These are phyloP conservation scores for Ilex asprella DNA, from an alignment of 257 asterid genomes.

Conservation along the genomic window DNA sequence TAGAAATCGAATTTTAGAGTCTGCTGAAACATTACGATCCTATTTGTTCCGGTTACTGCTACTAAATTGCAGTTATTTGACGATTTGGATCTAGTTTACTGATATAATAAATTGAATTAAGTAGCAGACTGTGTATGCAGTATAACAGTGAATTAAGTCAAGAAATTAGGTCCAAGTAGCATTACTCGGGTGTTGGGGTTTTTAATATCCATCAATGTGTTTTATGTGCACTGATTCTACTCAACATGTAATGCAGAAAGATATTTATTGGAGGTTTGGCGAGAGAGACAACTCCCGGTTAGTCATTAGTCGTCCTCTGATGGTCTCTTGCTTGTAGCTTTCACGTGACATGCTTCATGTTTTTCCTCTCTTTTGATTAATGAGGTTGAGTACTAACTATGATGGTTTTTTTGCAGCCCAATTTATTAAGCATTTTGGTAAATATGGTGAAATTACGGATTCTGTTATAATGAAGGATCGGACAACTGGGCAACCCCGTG, in stretches of 20 bases:
- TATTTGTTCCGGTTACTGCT: no score
- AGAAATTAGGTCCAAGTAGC: no score
- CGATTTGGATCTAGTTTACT: no score
- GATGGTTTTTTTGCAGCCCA: conserved; percentile 13
- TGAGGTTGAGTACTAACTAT: neutral
- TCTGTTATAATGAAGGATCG: conserved; percentile 61
- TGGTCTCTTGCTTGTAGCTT: neutral
- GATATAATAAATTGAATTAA: no score
- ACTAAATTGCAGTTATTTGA: no score
- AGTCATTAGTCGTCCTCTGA: conserved; percentile 3
- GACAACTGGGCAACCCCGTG: conserved; percentile 52
- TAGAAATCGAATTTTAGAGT: no score
- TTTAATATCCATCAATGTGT: neutral
- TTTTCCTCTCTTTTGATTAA: neutral
- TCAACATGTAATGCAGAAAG: conserved; percentile 33
- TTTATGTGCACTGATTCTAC: neutral
- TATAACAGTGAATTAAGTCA: no score
- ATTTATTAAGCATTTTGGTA: conserved; percentile 50
- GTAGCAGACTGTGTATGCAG: no score
- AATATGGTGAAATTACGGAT: conserved; percentile 56
- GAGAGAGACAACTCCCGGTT: conserved; percentile 50
- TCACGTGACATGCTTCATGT: neutral
- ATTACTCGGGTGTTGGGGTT: no score
- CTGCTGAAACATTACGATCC: no score
- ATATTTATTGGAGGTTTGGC: conserved; percentile 60